Base-by-base conservation (phyloP, 495 filamentous ascomycete species). In the Aspergillus sclerotiicarbonarius region DNA sequence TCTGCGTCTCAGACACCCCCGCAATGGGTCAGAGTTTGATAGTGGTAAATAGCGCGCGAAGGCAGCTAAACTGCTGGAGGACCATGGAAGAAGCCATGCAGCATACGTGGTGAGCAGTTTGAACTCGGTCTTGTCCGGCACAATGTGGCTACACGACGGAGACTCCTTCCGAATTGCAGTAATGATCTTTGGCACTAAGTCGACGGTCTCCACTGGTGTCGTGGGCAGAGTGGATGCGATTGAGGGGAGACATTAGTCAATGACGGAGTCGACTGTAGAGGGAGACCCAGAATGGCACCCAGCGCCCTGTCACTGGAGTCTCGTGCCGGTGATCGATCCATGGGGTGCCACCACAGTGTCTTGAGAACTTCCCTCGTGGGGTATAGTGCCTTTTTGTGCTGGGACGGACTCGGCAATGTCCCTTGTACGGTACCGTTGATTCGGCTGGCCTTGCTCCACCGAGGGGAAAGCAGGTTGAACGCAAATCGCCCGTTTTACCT, bases 131-230 rank as follows among this genome's bases (percentile, higher is more conserved):
- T 56, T 53, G 58, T 48, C 25, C 50, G 37, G 58, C 13, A 39
- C 29, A n/a, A 32, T 9, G 6, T 37, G 44, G 16, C 37, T n/a
- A 39, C 45, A 16, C 43, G 43, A 46, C 25, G 30, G 41, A 39
- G 44, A 41, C 31, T 29, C 37, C 43, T 35, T 39, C 16, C 32
- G 30, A 51, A 52, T 56, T 44, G 48, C 47, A 52, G 53, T 37
- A 49, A 60, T 30, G 58, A 60, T 60, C 53, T 50, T 56, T 37
- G 53, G 21, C 20, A 50, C 47, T 50, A 50, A 29, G 31, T 30
- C 54, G 4, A 16, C 21, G 25, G 47, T 39, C 51, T 35, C 51
- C 52, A 51, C 48, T 35, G 35, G 32, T 43, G 52, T 44, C 52
- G 52, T 50, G 47, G 47, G 29, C 13, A 31, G 16, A 4, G 52